A percentile compares a stretch with the other conserved stretches of the same genome.
Conservation (phyloP, 2,329 filamentous ascomycete species). For the Coniella vitis region DNA sequence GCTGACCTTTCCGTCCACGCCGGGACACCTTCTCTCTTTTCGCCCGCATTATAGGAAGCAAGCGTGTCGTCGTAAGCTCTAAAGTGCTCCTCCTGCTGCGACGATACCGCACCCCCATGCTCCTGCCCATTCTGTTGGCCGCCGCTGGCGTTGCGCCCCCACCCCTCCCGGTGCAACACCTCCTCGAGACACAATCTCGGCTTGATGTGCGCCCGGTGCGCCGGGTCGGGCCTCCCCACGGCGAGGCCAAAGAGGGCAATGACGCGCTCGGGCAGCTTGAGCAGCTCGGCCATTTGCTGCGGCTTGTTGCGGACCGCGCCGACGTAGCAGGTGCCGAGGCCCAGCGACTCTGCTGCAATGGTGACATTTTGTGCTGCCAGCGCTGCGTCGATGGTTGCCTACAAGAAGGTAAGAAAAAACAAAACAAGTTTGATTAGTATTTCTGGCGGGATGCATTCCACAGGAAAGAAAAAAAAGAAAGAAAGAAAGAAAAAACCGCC, state of each 20-base stretch:
- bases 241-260: slow-evolving; percentile 26
- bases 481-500: too few species aligned
- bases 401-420: too few species aligned
- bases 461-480: not conserved
- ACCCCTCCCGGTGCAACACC: slow-evolving; percentile 2
- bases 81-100: not conserved
- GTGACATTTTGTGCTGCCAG: slow-evolving; percentile 26
- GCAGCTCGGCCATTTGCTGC: slow-evolving; percentile 22
- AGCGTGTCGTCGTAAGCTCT: not conserved
- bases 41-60: not conserved
- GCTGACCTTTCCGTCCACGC: slow-evolving; percentile 2
- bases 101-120: too few species aligned
- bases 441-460: not conserved
- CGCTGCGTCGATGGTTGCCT: slow-evolving; percentile 24
- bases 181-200: slow-evolving; percentile 20
- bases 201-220: slow-evolving; percentile 21
- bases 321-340: slow-evolving; percentile 26
- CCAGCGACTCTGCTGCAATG: slow-evolving; percentile 26
- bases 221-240: slow-evolving; percentile 22
- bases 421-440: too few species aligned
- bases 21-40: not conserved
- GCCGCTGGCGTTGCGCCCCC: not conserved
- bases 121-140: not conserved
- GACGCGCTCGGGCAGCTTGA: slow-evolving; percentile 24
- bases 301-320: slow-evolving; percentile 25